These are phyloP conservation scores for Blastomyces emzantsi DNA, from an alignment of 2,329 filamentous ascomycete species.

Conservation along the genomic window DNA sequence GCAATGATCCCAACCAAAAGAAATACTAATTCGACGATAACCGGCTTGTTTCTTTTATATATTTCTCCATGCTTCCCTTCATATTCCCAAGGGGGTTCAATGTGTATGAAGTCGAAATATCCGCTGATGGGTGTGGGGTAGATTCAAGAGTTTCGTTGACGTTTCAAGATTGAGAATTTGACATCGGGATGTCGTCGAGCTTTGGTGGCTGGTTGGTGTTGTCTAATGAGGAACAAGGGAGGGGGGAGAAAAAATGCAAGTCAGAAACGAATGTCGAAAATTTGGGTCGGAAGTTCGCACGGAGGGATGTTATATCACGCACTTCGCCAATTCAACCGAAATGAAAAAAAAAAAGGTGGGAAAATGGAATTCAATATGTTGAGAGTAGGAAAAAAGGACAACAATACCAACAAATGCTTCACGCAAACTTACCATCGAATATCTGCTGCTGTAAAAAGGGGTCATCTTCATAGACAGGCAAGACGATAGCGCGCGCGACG, in stretches of 20 bases:
- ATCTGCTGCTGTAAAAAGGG: slow-evolving; percentile 1
- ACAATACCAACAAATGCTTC: not conserved
- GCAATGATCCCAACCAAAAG: not conserved
- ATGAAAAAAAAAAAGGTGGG: not conserved
- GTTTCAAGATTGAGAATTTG: not conserved
- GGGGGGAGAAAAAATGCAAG: not conserved
- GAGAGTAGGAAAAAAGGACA: not conserved
- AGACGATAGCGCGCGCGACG: slow-evolving; percentile 3
- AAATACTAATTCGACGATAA: not conserved
- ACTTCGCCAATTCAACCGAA: not conserved
- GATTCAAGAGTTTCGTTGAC: not conserved
- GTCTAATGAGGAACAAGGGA: not conserved
- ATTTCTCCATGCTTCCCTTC: not conserved
- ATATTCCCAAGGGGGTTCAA: not conserved
- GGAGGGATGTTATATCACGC: not conserved
- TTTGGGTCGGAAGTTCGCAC: not conserved
- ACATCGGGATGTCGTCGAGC: not conserved
- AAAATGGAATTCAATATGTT: not conserved
- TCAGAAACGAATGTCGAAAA: not conserved
- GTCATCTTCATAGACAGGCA: slow-evolving; percentile 6
- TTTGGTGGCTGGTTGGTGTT: not conserved
- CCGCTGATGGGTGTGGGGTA: not conserved
- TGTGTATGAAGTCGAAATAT: not conserved
- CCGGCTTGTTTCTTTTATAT: not conserved
- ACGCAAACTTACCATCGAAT: slow-evolving; percentile 5